These are phyloP conservation scores for Albizia julibrissin DNA, from an alignment of 306 rosid species.

Conservation along the genomic window DNA sequence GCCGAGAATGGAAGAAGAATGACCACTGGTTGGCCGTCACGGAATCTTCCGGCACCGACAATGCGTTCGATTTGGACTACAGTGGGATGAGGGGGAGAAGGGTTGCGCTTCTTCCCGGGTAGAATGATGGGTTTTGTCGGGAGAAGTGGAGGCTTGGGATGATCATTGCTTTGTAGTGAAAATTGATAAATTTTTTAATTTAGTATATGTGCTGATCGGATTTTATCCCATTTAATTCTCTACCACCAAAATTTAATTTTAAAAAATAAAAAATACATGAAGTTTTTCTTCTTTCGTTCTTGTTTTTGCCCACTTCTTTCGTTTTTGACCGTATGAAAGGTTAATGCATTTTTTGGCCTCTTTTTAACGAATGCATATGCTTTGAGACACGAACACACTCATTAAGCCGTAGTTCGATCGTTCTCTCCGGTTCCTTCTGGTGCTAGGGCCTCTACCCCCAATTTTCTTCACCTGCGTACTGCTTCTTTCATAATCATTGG, in stretches of 20 bases:
- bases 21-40: constrained; percentile 63
- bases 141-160: constrained; percentile 21
- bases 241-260: no score
- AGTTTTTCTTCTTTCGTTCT: no score
- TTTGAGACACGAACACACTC: not conserved
- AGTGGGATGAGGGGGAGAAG: constrained; percentile 49
- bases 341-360: no score
- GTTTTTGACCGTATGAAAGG: no score
- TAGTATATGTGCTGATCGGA: no score
- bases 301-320: no score
- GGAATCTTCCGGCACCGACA: constrained; percentile 82
- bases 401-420: not conserved
- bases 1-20: not conserved
- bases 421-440: not conserved
- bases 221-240: no score
- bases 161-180: constrained; percentile 21
- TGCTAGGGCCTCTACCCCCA: not conserved
- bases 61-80: constrained; percentile 68
- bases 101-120: constrained; percentile 24
- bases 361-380: no score
- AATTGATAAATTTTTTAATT: no score
- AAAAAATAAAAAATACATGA: no score
- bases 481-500: not conserved
- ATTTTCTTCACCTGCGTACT: not conserved
- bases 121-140: constrained; percentile 10